phyloP scores from a whole-genome alignment of 345 rosid species.

The Gossypium australe region DNA sequence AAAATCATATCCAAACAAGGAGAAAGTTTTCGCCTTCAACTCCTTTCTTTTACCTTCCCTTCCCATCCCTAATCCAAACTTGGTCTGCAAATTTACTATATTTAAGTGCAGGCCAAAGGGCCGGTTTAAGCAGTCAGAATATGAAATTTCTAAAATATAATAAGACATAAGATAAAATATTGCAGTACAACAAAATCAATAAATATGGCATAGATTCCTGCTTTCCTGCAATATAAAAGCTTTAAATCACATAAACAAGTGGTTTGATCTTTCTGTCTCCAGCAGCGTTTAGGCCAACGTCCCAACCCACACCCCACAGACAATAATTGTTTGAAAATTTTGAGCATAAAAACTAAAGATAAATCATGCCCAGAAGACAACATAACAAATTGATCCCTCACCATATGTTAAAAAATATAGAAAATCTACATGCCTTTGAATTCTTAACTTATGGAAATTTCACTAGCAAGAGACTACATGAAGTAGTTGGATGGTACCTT shows the following conservation, averaged over 20 bases:
- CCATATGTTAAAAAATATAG: background rate
- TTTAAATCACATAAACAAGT: background rate
- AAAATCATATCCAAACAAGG: background rate
- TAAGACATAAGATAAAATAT: background rate
- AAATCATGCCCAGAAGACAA: background rate
- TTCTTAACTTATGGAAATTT: background rate
- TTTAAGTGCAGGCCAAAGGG: background rate
- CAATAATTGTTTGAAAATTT: no score
- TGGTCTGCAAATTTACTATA: background rate
- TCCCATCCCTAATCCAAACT: background rate
- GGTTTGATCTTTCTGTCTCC: background rate
- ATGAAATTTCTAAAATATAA: background rate
- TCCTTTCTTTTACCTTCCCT: no score
- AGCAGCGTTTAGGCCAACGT: background rate
- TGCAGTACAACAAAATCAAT: background rate
- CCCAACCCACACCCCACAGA: background rate
- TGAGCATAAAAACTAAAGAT: background rate
- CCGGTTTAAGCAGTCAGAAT: no score
- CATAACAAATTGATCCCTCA: background rate
- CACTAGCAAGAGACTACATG: background rate
- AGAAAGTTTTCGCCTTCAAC: background rate
- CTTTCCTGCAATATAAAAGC: background rate
- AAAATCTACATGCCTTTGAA: background rate
- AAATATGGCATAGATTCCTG: background rate
- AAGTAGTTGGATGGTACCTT: conserved; percentile 46